Percentiles rank a stretch among this genome's conserved stretches.
Evolutionary conservation across 2,329 filamentous ascomycete species (phyloP).

Genomic region (Rosellinia necatrix): DNA sequence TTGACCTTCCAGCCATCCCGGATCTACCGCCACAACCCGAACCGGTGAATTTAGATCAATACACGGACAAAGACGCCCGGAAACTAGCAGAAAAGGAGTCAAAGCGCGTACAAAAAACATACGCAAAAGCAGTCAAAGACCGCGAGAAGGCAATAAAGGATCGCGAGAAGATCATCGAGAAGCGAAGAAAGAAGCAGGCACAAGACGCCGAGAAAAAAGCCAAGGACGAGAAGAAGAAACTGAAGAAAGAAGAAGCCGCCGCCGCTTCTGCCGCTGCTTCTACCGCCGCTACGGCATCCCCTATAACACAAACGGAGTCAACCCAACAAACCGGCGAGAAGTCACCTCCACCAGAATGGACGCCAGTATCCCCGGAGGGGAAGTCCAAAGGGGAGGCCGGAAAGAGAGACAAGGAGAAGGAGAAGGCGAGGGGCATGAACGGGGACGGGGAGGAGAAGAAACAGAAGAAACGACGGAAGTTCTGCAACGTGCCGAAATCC

Average conservation of each 20-base stretch:
- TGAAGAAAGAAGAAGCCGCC: conserved; percentile 23
- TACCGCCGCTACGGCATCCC: neutral
- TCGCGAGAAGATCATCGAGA: conserved; percentile 63
- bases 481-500: conserved; percentile 71
- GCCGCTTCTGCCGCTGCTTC: conserved; percentile 5
- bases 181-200: conserved; percentile 52
- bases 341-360: conserved; percentile 6
- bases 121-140: conserved; percentile 69
- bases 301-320: neutral
- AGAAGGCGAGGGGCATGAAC: conserved; percentile 29
- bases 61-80: conserved; percentile 66
- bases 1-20: conserved; percentile 50
- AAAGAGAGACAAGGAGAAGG: conserved; percentile 10
- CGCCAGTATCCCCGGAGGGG: conserved; percentile 10
- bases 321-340: neutral
- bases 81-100: conserved; percentile 73
- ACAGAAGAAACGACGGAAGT: conserved; percentile 67
- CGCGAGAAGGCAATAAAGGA: conserved; percentile 68
- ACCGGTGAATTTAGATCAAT: conserved; percentile 60
- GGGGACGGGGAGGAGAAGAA: conserved; percentile 29
- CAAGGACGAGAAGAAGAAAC: conserved; percentile 44
- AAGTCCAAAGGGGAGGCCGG: neutral
- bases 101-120: conserved; percentile 64
- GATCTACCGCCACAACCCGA: conserved; percentile 58
- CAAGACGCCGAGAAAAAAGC: conserved; percentile 49